Percentiles rank a stretch among this genome's conserved stretches.
Evolutionary conservation across 768 basidiomycete genomes (phyloP).

Genomic region (Clathrus columnatus): DNA sequence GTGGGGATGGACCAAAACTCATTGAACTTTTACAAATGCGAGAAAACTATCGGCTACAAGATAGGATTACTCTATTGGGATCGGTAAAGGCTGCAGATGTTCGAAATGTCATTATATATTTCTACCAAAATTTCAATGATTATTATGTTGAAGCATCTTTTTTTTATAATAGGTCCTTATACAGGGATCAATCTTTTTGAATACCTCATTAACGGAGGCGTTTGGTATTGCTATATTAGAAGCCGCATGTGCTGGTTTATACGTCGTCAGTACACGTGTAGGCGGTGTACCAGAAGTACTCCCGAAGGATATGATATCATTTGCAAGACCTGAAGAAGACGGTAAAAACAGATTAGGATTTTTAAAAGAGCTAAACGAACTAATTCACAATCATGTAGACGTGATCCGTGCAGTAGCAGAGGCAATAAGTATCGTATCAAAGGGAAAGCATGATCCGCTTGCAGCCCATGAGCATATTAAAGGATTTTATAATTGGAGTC

Average conservation of each 20-base stretch:
- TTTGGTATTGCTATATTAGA: slow-evolving; percentile 98
- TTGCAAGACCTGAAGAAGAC: slow-evolving; percentile 88
- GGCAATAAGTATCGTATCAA: slow-evolving; percentile 62
- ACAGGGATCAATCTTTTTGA: slow-evolving; percentile 86
- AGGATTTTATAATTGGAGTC: slow-evolving; percentile 80
- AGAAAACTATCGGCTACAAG: slow-evolving; percentile 82
- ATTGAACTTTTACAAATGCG: slow-evolving; percentile 93
- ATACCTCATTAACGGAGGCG: slow-evolving; percentile 91
- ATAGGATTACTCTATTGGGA: slow-evolving; percentile 85
- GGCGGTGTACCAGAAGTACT: slow-evolving; percentile 95
- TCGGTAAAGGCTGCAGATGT: slow-evolving; percentile 75
- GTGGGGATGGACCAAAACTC: slow-evolving; percentile 92
- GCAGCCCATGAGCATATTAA: slow-evolving; percentile 69
- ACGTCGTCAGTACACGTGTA: slow-evolving; percentile 88
- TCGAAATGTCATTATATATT: slow-evolving; percentile 46
- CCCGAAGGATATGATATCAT: slow-evolving; percentile 90
- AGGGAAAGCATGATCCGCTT: slow-evolving; percentile 64
- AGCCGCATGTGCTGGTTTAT: slow-evolving; percentile 89
- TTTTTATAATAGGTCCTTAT: slow-evolving; percentile 54
- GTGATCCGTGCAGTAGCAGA: slow-evolving; percentile 75
- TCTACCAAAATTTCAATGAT: background rate
- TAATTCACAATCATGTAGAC: slow-evolving; percentile 42
- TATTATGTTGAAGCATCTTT: too few species aligned
- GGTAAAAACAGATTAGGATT: too few species aligned
- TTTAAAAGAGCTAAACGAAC: too few species aligned